Evolutionary conservation across 2,329 filamentous ascomycete genomes (phyloP), one percentile per base, ranked within the genome.

Genomic region (Myriosclerotinia scirpicola): DNA sequence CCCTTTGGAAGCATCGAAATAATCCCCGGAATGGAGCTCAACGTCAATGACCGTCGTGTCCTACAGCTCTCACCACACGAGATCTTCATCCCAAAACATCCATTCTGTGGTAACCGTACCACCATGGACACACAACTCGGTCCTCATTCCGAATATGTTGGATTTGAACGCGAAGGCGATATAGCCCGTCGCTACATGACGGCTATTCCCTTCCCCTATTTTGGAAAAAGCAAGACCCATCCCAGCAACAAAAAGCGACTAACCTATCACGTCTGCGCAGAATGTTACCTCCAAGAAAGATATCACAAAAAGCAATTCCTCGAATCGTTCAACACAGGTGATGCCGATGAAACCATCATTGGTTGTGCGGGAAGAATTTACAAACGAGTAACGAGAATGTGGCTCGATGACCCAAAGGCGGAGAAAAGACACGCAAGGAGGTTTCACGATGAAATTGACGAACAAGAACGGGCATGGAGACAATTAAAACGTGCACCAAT

Each of bases 181-280:
- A 12, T 60, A 38, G 30, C 30, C 30, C 30, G 30, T 26, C 56
- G 42, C 34, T 60, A 60, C 44, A 60, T 50, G 56, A 50, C 56
- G 14, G 56, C 56, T 1, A 50, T 60, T 4, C 11, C 30, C 2
- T 50, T 60, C 15, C 14, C 56, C 20, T 60, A 38, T 44, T 60
- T 60, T 8, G 44, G 56, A 11, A 50, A 36, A 17, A 50, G 30
- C 46, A 36, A 17, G 9, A 48, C 20, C 1, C n/a, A 48, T 2
- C 44, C 56, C 12, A 17, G 38, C 3, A 17, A 5, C 1, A 60
- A 60, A 36, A 60, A 7, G 3, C 20, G 44, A n/a, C 30, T 20
- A 9, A 26, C 4, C 42, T 50, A 50, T 11, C 56, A 60, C 14
- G 30, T 44, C 30, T 60, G 56, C 12, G 7, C 15, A 14, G 56